Percentiles rank a stretch among this genome's conserved stretches.
Conservation (phyloP, 148 eudicot species). For the Amaranthus cruentus region DNA sequence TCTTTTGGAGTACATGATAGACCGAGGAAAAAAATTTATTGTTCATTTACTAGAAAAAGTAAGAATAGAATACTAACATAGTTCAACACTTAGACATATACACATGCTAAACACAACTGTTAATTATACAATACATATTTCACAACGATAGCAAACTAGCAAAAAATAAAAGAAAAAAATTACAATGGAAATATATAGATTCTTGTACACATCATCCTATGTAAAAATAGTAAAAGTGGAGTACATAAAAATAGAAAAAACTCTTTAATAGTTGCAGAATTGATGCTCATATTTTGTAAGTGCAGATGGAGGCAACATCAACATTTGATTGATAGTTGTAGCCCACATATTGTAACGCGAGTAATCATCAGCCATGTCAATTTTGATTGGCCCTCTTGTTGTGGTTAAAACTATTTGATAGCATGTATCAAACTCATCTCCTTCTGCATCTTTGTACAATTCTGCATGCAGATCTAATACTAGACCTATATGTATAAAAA, state of each 20-base stretch:
- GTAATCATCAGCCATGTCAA: slow-evolving; percentile 80
- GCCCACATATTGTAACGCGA: slow-evolving; percentile 72
- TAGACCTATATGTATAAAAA: slow-evolving; percentile 33
- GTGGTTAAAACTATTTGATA: slow-evolving; percentile 74
- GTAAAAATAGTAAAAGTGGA: neutral
- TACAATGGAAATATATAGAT: no score
- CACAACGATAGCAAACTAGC: no score
- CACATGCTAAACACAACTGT: no score
- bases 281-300: slow-evolving; percentile 61
- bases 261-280: slow-evolving; percentile 45
- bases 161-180: no score
- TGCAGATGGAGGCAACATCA: slow-evolving; percentile 49
- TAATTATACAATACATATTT: no score
- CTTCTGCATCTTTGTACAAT: slow-evolving; percentile 60
- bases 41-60: no score
- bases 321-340: slow-evolving; percentile 63
- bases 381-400: slow-evolving; percentile 56
- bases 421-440: slow-evolving; percentile 58
- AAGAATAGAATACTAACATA: no score
- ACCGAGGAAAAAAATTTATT: no score
- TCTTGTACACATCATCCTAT: neutral
- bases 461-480: slow-evolving; percentile 65
- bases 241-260: neutral
- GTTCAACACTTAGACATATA: no score
- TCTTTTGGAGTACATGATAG: no score